Evolutionary conservation across 768 basidiomycete genomes (phyloP).

Genomic region (Fomitopsis pulvina): DNA sequence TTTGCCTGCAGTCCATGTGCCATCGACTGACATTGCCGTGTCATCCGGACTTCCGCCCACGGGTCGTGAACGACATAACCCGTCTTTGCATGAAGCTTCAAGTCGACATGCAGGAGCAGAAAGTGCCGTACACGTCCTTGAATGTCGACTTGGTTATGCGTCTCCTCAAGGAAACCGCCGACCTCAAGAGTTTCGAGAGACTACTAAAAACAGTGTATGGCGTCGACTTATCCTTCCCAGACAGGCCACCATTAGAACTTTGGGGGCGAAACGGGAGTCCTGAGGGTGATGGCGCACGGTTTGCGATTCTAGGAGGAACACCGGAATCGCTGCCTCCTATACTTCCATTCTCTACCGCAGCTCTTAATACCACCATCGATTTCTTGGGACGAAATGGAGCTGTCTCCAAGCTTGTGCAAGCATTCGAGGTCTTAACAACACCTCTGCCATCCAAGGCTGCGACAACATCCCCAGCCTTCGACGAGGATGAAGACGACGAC

Average conservation of each 20-base stretch:
- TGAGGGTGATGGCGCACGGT: neutral
- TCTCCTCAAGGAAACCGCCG: constrained; percentile 59
- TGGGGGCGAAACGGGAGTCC: constrained; percentile 9
- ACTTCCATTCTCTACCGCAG: constrained; percentile 40
- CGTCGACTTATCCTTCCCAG: constrained; percentile 70
- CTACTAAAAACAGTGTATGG: constrained; percentile 68
- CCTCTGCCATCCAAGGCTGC: constrained; percentile 50
- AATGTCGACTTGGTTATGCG: constrained; percentile 65
- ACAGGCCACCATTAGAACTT: constrained; percentile 52
- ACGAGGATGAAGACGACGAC: constrained; percentile 62
- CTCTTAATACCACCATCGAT: constrained; percentile 70
- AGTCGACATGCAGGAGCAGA: constrained; percentile 45
- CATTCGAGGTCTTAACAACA: constrained; percentile 74
- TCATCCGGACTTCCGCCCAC: constrained; percentile 27
- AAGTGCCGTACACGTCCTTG: constrained; percentile 46
- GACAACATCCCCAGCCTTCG: constrained; percentile 47
- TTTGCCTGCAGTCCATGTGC: constrained; percentile 64
- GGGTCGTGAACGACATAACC: constrained; percentile 36
- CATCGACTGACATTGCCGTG: constrained; percentile 61
- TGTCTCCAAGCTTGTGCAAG: constrained; percentile 61
- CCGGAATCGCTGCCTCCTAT: constrained; percentile 5
- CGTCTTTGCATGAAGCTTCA: constrained; percentile 45
- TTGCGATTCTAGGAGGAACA: neutral
- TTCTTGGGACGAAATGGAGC: constrained; percentile 55
- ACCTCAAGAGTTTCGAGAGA: constrained; percentile 47